Base-by-base conservation (phyloP, 1,284 basidiomycete genomes). In the Austropuccinia psidii region DNA sequence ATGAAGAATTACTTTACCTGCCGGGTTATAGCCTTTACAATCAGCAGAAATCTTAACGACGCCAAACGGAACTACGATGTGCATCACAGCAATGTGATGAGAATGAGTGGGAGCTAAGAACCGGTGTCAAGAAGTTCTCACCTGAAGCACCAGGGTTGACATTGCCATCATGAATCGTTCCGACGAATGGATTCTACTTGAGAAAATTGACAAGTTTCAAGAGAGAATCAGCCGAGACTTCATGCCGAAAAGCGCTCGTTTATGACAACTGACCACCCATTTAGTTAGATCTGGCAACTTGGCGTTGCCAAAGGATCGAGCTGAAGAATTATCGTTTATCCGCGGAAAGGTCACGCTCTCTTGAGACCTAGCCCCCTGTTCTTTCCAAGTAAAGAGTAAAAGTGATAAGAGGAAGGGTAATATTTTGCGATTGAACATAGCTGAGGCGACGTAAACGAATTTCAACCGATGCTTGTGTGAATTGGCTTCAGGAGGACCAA, bases 51-150 rank as follows among this genome's bases (percentile, higher is more conserved):
- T 75, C 55, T 79, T 78, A 61, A 76, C 78, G 76, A 78, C 76
- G 6, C 78, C 78, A 52, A 78, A 79, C 11, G 78, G 78, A 4
- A 77, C 74, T n/a, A n/a, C n/a, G n/a, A n/a, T n/a, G n/a, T n/a
- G n/a, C n/a, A n/a, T n/a, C n/a, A n/a, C n/a, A n/a, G n/a, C n/a
- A n/a, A n/a, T n/a, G n/a, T n/a, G n/a, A n/a, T n/a, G n/a, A n/a
- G n/a, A n/a, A n/a, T 3, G 78, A 75, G 9, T 76, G 45, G 4
- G 11, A 49, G 45, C 3, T 24, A 49, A 11, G 24, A 49, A 49
- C 11, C 45, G 19, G 5, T 11, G 45, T 4, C 24, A 17, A 49
- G 45, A 49, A 4, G 11, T 49, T 19, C 45, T 49, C 11, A 49
- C 45, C 24, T 19, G 45, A 49, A 15, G 52, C 52, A 24, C 52